Evolutionary conservation across 257 asterid species (phyloP), one percentile per base, ranked within the genome.

Genomic region (Paraleonurus japonicus): DNA sequence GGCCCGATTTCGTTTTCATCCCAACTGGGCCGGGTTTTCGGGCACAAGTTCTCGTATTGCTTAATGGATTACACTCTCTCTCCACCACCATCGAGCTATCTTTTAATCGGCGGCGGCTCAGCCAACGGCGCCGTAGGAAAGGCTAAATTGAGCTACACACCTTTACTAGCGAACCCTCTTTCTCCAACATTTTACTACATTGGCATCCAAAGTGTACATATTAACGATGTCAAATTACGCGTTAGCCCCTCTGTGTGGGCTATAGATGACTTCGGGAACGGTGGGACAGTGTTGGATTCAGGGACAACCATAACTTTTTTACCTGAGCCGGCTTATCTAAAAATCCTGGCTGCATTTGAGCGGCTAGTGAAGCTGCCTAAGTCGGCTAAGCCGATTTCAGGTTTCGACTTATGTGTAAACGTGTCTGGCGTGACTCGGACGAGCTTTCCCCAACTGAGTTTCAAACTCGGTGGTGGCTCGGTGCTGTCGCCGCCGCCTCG

Each of bases 231-330:
- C 24, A 86, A 83, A 68, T 82, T 92, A 88, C 98, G 23, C 1
- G 84, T 92, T 33, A 87, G 77, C 83, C 88, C 94, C 75, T 86
- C 94, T 0, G 86, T 83, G 3, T 92, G 96, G 96, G 79, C 86
- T 0, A 82, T 88, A 17, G 94, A 92, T 30, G 75, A 85, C 68
- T 47, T 28, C 3, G 96, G 98, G 1, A 86, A 84, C 6, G 98
- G 98, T 0, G 98, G 98, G 71, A 86, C 96, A 6, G 80, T 92
- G 11, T 4, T 92, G 7, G 98, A 92, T 62, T 92, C 98, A 2
- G 98, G 98, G 74, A 89, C 98, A 11, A 89, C 98, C 8, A 64
- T 92, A 78, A 80, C 98, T 24, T 88, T 85, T 51, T 60, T 88
- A 4, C 80, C 79, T 17, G 47, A 79, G 79, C 87, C 85, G 23